Base-by-base conservation (phyloP, 192 early-diverging fungal species). In the Phycomyces blakesleeanus region DNA sequence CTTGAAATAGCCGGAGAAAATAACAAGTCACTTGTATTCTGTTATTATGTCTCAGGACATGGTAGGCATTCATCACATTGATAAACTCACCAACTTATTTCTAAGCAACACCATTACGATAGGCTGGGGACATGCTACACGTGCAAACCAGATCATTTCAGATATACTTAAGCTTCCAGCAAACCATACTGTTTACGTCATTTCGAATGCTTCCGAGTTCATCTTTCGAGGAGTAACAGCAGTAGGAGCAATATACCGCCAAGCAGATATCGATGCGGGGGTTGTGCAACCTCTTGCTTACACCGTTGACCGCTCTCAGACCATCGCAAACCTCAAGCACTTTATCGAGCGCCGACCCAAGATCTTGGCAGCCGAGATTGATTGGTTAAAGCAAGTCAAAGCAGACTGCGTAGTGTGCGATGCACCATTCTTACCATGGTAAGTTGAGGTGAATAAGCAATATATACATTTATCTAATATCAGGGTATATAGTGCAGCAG, bases 91-190 rank as follows among this genome's bases (percentile, higher is more conserved):
- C n/a, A 34, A 34, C 29, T 34, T 7, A 7, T 34, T 7, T 47
- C 44, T 47, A n/a, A n/a, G 12, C 44, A 51, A 18, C 42, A 39
- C 53, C 9, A 47, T 63, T 34, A 34, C 24, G 24, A 47, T 52
- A 85, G 83, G 83, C 26, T 85, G 78, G 68, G 83, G 81, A n/a
- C 83, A 85, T 72, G 83, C 83, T 29, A 82, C 83, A 12, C 73
- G 81, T 16, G 83, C 80, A 14, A 76, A 76, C 56, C 83, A 85
- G 62, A 73, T 85, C 27, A 79, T 82, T 26, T 68, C 72, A 3
- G 79, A 85, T 22, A 71, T 85, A 12, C 55, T 82, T 15, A 52
- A 57, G 15, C 50, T 77, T 8, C 61, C 74, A 24, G 67, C 71
- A 34, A 21, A 59, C n/a, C 83, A 85, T 60, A 78, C 42, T 25